phyloP scores from a whole-genome alignment of 345 rosid genomes.

The Mercurialis annua region DNA sequence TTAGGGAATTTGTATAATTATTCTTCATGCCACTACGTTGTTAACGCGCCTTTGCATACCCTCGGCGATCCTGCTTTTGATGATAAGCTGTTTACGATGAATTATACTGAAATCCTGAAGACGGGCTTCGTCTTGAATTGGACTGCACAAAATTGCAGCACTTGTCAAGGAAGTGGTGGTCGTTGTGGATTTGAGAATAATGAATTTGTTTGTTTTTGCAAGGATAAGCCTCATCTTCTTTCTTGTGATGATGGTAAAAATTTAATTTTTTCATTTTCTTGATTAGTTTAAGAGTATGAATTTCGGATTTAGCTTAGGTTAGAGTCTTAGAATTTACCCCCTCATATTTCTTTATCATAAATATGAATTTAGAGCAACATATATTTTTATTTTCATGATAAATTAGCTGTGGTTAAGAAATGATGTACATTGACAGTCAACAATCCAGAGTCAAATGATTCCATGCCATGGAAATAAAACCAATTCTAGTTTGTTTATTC shows the following conservation, averaged over 20 bases:
- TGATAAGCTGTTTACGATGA: not conserved
- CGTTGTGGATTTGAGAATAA: constrained; percentile 38
- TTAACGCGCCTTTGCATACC: constrained; percentile 27
- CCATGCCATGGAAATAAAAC: not conserved
- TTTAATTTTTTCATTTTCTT: constrained; percentile 13
- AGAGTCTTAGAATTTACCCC: not conserved
- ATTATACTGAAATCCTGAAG: constrained; percentile 33
- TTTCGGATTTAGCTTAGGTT: not conserved
- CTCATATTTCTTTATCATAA: not conserved
- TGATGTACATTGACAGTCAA: not conserved
- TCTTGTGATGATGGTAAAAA: constrained; percentile 49
- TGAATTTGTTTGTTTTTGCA: constrained; percentile 47
- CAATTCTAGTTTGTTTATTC: not conserved
- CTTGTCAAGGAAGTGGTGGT: constrained; percentile 47
- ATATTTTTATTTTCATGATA: not conserved
- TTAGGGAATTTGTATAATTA: not conserved
- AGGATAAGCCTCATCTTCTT: constrained; percentile 31
- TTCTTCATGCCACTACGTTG: constrained; percentile 31
- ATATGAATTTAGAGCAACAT: not conserved
- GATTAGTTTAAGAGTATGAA: not conserved
- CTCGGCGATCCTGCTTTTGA: not conserved
- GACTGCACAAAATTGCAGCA: constrained; percentile 39
- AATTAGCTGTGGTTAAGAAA: not conserved
- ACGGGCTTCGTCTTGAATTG: constrained; percentile 57
- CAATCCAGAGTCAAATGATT: not conserved